These are phyloP conservation scores for Diplodia scrobiculata DNA, from an alignment of 2,329 filamentous ascomycete genomes.

Conservation along the genomic window DNA sequence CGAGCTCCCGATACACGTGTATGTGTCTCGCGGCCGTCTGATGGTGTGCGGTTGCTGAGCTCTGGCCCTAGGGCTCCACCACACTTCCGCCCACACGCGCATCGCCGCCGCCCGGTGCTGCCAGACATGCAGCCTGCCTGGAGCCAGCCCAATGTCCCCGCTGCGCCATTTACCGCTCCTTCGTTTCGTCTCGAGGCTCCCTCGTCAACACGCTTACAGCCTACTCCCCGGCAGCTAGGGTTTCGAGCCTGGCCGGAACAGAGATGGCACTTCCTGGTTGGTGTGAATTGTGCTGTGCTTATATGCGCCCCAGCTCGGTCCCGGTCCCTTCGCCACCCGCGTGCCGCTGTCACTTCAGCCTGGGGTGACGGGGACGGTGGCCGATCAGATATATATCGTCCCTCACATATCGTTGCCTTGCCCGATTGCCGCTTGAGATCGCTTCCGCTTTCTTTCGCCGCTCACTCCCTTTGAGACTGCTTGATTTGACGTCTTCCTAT, in stretches of 20 bases:
- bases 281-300: not conserved
- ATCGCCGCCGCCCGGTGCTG: not conserved
- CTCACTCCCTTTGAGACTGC: not conserved
- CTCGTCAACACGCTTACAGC: not conserved
- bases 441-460: not conserved
- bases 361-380: conserved; percentile 5
- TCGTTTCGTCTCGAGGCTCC: not conserved
- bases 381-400: not conserved
- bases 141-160: not conserved
- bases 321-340: not conserved
- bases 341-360: not conserved
- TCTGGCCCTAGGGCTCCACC: not conserved
- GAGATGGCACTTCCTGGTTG: not conserved
- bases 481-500: not conserved
- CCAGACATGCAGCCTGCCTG: too few relatives aligned
- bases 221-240: too few relatives aligned
- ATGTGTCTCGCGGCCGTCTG: conserved; percentile 15
- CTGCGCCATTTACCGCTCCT: not conserved
- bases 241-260: not conserved
- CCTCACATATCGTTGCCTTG: not conserved
- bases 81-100: not conserved
- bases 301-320: not conserved
- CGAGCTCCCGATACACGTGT: not conserved
- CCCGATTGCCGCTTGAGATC: not conserved
- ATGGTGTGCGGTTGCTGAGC: not conserved